Percentiles rank a stretch among this genome's conserved stretches.
phyloP scores from a whole-genome alignment of 352 stramenopile species.

The Phytophthora tentaculata region DNA sequence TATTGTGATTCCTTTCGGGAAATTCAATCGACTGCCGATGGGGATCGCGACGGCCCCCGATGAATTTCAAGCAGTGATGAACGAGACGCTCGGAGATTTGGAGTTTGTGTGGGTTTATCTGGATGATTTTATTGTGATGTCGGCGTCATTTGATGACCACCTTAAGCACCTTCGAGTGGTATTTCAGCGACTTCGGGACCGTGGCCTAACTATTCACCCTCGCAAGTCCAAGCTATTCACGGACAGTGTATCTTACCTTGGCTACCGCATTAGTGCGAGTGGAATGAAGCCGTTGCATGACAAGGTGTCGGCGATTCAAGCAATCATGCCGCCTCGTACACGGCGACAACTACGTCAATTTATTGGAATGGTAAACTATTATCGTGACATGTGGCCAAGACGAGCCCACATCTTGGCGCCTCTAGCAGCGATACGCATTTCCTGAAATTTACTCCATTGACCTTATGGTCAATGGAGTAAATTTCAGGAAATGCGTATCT shows the following conservation, averaged over 20 bases:
- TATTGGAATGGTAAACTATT: too few relatives aligned
- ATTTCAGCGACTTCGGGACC: slow-evolving; percentile 2
- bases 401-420: too few relatives aligned
- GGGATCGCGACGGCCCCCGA: background rate
- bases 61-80: slow-evolving; percentile 12
- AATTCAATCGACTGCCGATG: slow-evolving; percentile 3
- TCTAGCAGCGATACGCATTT: too few relatives aligned
- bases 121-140: slow-evolving; percentile 10
- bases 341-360: too few relatives aligned
- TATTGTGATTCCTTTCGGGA: slow-evolving; percentile 3
- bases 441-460: too few relatives aligned
- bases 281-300: too few relatives aligned
- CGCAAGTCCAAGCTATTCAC: background rate
- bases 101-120: background rate
- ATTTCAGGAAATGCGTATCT: too few relatives aligned
- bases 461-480: too few relatives aligned
- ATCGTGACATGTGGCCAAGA: too few relatives aligned
- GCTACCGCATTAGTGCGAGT: background rate
- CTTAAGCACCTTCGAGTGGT: background rate
- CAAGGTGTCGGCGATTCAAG: too few relatives aligned
- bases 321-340: too few relatives aligned
- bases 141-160: background rate
- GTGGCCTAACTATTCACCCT: background rate
- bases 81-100: slow-evolving; percentile 1
- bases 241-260: background rate